Base-by-base conservation (phyloP, 2,329 filamentous ascomycete species). In the Penicillium italicum region DNA sequence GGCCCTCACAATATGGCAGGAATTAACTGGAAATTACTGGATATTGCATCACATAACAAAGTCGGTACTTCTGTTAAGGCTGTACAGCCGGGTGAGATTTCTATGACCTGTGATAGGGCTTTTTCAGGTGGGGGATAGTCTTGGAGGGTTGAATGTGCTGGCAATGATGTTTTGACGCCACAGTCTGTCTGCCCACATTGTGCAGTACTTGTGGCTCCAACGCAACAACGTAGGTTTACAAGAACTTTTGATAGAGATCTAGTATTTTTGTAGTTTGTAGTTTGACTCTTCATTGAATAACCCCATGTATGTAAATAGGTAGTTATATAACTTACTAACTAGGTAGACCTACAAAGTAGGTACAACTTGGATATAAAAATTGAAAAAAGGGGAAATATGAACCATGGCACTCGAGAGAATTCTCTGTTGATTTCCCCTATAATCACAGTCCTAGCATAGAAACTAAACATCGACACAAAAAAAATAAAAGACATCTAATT, bases 91-190 rank as follows among this genome's bases (percentile, higher is more conserved):
- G 41, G n/a, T 30, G 4, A 31, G 18, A 31, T 28, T 8, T 34
- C 18, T 30, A 26, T 3, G 8, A 4, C 4, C 30, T 50, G 10
- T 50, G 20, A 50, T 50, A 44, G 37, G 46, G 18, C 14, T 3
- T 48, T 2, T 20, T 37, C 3, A 11, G 12, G 41, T 24, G 50
- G 50, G 33, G 49, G 34, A 43, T 22, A 14, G 26, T 8, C 8
- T 6, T 28, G 26, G 26, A 28, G 33, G 6, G 14, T 14, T 49
- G 45, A 30, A 28, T 51, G 41, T 46, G 49, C 11, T 61, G 54
- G 59, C 59, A 61, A 53, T 62, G 56, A 57, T 62, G 59, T 60
- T 51, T 61, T 43, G 53, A 56, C 36, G 46, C n/a, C n/a, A n/a
- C n/a, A n/a, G n/a, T n/a, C n/a, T n/a, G 24, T 22, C 8, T 30